phyloP scores from a whole-genome alignment of 73 alveolate species.

The Paramecium biaurelia region DNA sequence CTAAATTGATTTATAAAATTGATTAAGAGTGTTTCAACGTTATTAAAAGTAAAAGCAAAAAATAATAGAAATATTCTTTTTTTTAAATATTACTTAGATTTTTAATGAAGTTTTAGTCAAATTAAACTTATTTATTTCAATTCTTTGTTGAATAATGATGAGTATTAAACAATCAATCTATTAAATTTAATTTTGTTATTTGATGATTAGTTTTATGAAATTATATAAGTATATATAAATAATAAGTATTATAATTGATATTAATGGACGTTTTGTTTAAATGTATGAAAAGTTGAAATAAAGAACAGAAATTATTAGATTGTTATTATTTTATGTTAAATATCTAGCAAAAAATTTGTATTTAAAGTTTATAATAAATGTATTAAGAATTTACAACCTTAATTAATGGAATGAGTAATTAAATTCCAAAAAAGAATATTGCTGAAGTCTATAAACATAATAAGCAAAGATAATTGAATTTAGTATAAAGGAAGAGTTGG shows the following conservation, averaged over 20 bases:
- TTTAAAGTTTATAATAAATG: background rate
- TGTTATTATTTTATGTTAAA: background rate
- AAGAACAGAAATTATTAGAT: background rate
- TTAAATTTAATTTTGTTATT: too few species aligned
- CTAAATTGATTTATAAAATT: too few species aligned
- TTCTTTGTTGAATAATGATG: background rate
- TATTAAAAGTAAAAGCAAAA: too few species aligned
- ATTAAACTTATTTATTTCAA: too few species aligned
- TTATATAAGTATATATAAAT: too few species aligned
- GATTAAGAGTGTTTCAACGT: background rate
- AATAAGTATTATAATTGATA: background rate
- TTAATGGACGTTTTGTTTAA: background rate
- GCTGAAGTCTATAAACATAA: slow-evolving; percentile 19
- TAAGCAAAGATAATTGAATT: slow-evolving; percentile 17
- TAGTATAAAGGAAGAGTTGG: background rate
- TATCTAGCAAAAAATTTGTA: background rate
- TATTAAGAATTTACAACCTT: slow-evolving; percentile 20
- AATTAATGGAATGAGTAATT: background rate
- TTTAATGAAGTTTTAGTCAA: background rate
- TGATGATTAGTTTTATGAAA: too few species aligned
- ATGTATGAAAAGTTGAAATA: background rate
- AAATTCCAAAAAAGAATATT: background rate
- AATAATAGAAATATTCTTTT: background rate
- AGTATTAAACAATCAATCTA: background rate
- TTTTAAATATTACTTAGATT: background rate